A percentile compares a stretch with the other conserved stretches of the same genome.
Conservation (phyloP, 1,284 basidiomycete species). For the Fereydounia khargensis region DNA sequence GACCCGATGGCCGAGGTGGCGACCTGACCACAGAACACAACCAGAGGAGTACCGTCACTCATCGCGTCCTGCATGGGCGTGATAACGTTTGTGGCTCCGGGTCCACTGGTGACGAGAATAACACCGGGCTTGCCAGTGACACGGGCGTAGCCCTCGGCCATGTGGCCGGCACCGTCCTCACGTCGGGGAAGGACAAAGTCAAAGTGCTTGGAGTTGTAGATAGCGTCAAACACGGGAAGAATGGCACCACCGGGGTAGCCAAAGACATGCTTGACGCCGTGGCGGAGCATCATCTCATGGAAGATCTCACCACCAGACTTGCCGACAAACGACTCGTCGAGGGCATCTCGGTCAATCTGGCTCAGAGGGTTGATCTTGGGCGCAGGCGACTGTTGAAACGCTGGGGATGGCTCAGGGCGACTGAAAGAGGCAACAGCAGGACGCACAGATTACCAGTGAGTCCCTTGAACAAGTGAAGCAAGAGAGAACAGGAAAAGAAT, state of each 20-base stretch:
- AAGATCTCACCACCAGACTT: constrained; percentile 96
- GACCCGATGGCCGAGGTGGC: constrained; percentile 96
- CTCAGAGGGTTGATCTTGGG: constrained; percentile 23
- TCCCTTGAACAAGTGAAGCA: too few relatives aligned
- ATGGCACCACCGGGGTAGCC: constrained; percentile 98
- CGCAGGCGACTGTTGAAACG: constrained; percentile 47
- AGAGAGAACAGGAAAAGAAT: not conserved
- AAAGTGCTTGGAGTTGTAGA: constrained; percentile 92
- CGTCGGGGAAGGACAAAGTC: constrained; percentile 93
- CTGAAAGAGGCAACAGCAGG: too few relatives aligned
- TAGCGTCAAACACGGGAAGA: constrained; percentile 97
- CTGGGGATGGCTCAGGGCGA: constrained; percentile 47
- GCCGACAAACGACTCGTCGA: constrained; percentile 71
- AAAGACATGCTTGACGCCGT: constrained; percentile 93
- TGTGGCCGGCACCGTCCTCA: constrained; percentile 97
- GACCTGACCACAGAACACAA: constrained; percentile 96
- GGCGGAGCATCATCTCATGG: constrained; percentile 99
- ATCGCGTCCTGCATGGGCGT: constrained; percentile 98
- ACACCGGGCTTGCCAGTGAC: constrained; percentile 97
- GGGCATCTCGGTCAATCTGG: constrained; percentile 32
- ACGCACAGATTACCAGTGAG: too few relatives aligned
- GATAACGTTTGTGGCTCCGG: constrained; percentile 94
- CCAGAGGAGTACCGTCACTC: constrained; percentile 87
- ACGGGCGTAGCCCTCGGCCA: constrained; percentile 97
- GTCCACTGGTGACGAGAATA: constrained; percentile 94